Conservation (phyloP, 306 rosid genomes). For the Quercus variabilis region DNA sequence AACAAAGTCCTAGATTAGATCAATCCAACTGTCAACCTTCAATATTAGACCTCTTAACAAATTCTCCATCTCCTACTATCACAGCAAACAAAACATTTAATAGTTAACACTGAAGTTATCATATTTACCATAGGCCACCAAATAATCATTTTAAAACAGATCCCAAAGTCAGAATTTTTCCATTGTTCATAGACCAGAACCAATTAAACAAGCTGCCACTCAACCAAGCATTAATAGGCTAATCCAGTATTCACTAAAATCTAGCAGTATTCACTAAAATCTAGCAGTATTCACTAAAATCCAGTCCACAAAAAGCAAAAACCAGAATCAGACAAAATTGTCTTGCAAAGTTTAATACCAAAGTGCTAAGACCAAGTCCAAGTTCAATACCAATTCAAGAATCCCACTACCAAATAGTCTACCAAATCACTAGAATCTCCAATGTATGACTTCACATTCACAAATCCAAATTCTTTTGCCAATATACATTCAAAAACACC, state of each 20-base stretch:
- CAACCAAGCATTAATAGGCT: neutral
- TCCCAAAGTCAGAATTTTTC: neutral
- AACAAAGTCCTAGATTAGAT: neutral
- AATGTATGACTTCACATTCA: conserved; percentile 16
- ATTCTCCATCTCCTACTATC: neutral
- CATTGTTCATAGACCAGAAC: neutral
- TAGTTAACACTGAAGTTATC: neutral
- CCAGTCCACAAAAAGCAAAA: neutral
- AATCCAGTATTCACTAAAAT: neutral
- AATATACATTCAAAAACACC: conserved; percentile 5
- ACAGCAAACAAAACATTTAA: neutral
- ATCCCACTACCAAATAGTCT: conserved; percentile 4
- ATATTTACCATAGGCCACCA: neutral
- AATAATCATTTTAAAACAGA: neutral
- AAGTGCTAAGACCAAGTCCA: neutral
- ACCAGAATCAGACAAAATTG: neutral
- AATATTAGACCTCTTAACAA: neutral
- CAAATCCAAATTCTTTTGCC: conserved; percentile 1
- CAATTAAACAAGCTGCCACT: neutral
- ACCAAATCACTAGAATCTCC: conserved; percentile 23
- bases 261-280: neutral
- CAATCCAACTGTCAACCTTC: neutral
- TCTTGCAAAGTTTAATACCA: conserved; percentile 21
- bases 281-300: neutral
- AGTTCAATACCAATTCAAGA: neutral